Evolutionary conservation across 2,329 filamentous ascomycete species (phyloP).

Genomic region (Apiospora malaysiana): DNA sequence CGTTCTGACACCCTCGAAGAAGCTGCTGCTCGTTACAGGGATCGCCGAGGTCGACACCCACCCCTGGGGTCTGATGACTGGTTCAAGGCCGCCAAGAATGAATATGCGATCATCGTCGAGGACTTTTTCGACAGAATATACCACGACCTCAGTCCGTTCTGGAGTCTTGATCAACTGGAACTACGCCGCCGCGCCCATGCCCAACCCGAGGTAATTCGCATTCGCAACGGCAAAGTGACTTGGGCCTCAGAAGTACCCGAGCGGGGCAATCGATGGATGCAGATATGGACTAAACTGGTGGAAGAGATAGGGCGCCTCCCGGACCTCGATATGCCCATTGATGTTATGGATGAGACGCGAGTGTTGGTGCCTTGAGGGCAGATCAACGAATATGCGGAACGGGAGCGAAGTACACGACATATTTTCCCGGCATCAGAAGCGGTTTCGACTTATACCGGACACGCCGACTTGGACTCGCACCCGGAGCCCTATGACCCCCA

Average conservation of each 20-base stretch:
- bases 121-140: constrained; percentile 70
- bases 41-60: constrained; percentile 62
- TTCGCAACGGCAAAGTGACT: constrained; percentile 50
- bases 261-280: constrained; percentile 48
- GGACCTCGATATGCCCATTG: constrained; percentile 72
- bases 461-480: constrained; percentile 44
- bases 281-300: constrained; percentile 57
- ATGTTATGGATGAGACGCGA: constrained; percentile 68
- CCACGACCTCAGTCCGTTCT: constrained; percentile 66
- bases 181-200: constrained; percentile 45
- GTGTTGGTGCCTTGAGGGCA: constrained; percentile 64
- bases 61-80: constrained; percentile 67
- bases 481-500: constrained; percentile 49
- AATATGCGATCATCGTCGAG: constrained; percentile 61
- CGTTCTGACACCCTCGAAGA: constrained; percentile 55
- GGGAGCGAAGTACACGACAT: constrained; percentile 51
- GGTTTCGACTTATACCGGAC: constrained; percentile 50
- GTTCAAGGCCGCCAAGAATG: constrained; percentile 58
- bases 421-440: constrained; percentile 50
- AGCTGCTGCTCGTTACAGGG: constrained; percentile 61
- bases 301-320: constrained; percentile 59
- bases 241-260: constrained; percentile 44
- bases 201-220: constrained; percentile 51
- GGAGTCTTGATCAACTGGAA: constrained; percentile 55
- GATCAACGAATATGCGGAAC: constrained; percentile 56